phyloP scores from a whole-genome alignment of 495 filamentous ascomycete species.

The Annulohypoxylon bovei region DNA sequence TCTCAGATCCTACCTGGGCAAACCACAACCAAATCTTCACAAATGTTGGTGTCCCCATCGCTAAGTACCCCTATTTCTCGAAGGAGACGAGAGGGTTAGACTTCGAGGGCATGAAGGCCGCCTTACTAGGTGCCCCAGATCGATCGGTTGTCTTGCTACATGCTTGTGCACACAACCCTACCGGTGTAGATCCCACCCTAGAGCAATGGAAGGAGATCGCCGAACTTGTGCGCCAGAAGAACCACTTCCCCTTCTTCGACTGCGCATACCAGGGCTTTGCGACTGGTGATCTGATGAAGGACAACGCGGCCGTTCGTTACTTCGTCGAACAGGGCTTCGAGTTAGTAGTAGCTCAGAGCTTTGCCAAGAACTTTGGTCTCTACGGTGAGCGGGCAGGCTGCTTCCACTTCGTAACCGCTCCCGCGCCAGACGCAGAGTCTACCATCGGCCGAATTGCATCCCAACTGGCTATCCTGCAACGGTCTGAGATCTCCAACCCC shows the following conservation, averaged over 20 bases:
- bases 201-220: constrained; percentile 96
- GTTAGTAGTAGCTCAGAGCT: constrained; percentile 93
- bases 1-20: constrained; percentile 95
- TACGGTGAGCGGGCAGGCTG: constrained; percentile 96
- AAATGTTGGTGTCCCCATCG: constrained; percentile 83
- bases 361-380: constrained; percentile 98
- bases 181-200: constrained; percentile 92
- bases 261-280: constrained; percentile 98
- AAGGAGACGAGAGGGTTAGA: constrained; percentile 87
- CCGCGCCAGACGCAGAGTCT: constrained; percentile 70
- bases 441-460: constrained; percentile 75
- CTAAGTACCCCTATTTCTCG: constrained; percentile 93
- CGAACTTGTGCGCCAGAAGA: constrained; percentile 72
- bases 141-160: constrained; percentile 91
- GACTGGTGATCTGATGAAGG: constrained; percentile 83
- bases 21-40: constrained; percentile 99
- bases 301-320: constrained; percentile 90
- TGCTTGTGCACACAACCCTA: constrained; percentile 98
- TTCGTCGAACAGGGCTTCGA: constrained; percentile 97
- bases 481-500: constrained; percentile 96
- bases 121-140: constrained; percentile 73
- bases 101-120: constrained; percentile 82
- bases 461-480: constrained; percentile 93
- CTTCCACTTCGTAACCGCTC: constrained; percentile 91
- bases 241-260: constrained; percentile 99